Evolutionary conservation across 805 yeast species (phyloP).

Genomic region (Priceomyces carsonii): DNA sequence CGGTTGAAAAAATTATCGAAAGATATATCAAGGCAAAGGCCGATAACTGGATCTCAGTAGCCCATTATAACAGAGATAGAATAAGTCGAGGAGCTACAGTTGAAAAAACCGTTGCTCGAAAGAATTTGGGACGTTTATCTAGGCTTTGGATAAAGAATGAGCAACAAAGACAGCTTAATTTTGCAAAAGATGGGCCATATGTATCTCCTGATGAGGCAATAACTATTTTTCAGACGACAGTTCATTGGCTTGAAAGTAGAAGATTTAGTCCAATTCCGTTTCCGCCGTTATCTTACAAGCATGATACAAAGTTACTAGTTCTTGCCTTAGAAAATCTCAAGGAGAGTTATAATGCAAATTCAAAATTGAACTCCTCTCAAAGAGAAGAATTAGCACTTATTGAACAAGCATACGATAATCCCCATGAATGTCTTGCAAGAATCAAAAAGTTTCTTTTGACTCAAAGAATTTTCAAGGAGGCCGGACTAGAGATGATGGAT

Average conservation of each 20-base stretch:
- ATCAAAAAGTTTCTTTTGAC: conserved; percentile 80
- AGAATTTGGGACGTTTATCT: conserved; percentile 88
- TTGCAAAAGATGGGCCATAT: conserved; percentile 84
- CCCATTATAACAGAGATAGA: conserved; percentile 89
- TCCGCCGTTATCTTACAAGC: conserved; percentile 89
- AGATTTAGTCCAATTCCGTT: conserved; percentile 87
- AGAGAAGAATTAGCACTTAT: conserved; percentile 91
- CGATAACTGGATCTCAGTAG: conserved; percentile 93
- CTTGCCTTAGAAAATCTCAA: conserved; percentile 87
- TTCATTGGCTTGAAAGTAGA: conserved; percentile 85
- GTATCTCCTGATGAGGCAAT: conserved; percentile 88
- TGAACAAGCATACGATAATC: conserved; percentile 96
- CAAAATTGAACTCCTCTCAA: conserved; percentile 80
- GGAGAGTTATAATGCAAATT: conserved; percentile 66
- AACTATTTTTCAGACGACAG: conserved; percentile 80
- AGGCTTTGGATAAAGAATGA: conserved; percentile 91
- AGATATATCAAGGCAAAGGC: conserved; percentile 93
- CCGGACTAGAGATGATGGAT: conserved; percentile 86
- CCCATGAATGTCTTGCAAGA: conserved; percentile 86
- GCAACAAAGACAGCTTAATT: conserved; percentile 81
- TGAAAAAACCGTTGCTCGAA: conserved; percentile 91
- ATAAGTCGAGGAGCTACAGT: conserved; percentile 87
- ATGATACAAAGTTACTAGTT: conserved; percentile 87
- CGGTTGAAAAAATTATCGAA: conserved; percentile 81
- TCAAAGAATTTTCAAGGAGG: conserved; percentile 91